Evolutionary conservation across 2,329 filamentous ascomycete genomes (phyloP).

Genomic region (Pleomassaria siparia): DNA sequence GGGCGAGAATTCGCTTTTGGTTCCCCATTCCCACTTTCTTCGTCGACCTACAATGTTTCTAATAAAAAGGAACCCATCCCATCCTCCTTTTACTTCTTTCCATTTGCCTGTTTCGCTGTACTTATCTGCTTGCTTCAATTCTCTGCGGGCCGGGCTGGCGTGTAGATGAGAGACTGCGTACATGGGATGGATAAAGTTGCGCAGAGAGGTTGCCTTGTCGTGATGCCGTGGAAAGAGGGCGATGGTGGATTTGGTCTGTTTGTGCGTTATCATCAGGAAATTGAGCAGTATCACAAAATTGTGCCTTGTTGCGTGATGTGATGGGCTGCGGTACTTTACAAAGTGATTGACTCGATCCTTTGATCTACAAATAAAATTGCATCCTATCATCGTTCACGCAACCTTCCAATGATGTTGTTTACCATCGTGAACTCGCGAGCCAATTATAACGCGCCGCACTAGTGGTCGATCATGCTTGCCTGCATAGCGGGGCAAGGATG

Average conservation of each 20-base stretch:
- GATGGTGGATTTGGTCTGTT: slow-evolving; percentile 26
- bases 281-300: slow-evolving; percentile 19
- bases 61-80: neutral
- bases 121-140: slow-evolving; percentile 28
- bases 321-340: too few species aligned
- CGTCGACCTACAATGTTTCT: too few species aligned
- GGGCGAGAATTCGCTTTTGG: slow-evolving; percentile 15
- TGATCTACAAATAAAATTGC: too few species aligned
- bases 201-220: slow-evolving; percentile 26
- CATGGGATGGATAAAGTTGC: slow-evolving; percentile 15
- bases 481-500: too few species aligned
- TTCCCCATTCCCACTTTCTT: slow-evolving; percentile 1
- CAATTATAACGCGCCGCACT: slow-evolving; percentile 15
- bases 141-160: slow-evolving; percentile 28
- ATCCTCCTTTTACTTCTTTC: slow-evolving; percentile 7
- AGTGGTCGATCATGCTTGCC: slow-evolving; percentile 10
- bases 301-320: slow-evolving; percentile 1
- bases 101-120: slow-evolving; percentile 19
- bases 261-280: slow-evolving; percentile 21
- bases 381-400: too few species aligned
- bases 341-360: too few species aligned
- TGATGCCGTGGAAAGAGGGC: slow-evolving; percentile 27
- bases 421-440: slow-evolving; percentile 2
- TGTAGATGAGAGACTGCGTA: slow-evolving; percentile 20
- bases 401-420: neutral